phyloP scores from a whole-genome alignment of 805 yeast genomes.

The Cyberlindnera japonica region DNA sequence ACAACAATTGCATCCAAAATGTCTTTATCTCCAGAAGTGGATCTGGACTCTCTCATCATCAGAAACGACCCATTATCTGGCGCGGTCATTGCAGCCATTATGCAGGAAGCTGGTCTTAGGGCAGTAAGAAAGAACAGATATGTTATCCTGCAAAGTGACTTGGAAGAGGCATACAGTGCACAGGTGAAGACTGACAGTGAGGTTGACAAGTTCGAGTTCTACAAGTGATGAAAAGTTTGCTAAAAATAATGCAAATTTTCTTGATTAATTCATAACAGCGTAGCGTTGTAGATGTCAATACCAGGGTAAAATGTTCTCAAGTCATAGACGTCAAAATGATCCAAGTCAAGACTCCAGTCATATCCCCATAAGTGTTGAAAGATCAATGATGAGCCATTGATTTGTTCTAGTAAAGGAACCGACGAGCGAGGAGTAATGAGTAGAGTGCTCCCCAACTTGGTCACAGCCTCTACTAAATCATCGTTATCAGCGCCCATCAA shows the following conservation, averaged over 20 bases:
- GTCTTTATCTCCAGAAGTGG: constrained; percentile 98
- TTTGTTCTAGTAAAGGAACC: constrained; percentile 15
- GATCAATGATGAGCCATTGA: constrained; percentile 10
- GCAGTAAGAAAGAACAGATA: constrained; percentile 98
- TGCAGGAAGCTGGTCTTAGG: constrained; percentile 99
- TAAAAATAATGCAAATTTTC: neutral
- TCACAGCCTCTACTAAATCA: constrained; percentile 25
- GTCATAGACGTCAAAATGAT: constrained; percentile 59
- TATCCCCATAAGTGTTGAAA: constrained; percentile 35
- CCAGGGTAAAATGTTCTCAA: constrained; percentile 56
- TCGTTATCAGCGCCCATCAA: constrained; percentile 42
- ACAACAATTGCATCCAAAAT: constrained; percentile 94
- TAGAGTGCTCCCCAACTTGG: constrained; percentile 13
- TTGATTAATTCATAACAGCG: constrained; percentile 4
- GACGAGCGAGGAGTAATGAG: constrained; percentile 27
- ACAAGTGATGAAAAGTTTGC: constrained; percentile 61
- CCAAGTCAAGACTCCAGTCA: constrained; percentile 60
- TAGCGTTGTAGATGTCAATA: constrained; percentile 47
- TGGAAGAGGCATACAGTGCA: constrained; percentile 95
- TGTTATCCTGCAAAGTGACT: constrained; percentile 90
- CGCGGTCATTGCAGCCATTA: constrained; percentile 96
- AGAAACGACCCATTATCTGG: constrained; percentile 98
- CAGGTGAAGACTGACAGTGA: constrained; percentile 96
- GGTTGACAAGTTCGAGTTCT: constrained; percentile 96
- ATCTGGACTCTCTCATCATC: constrained; percentile 87